These are phyloP conservation scores for Pyricularia sp. DNA, from an alignment of 2,329 filamentous ascomycete genomes.

Conservation along the genomic window DNA sequence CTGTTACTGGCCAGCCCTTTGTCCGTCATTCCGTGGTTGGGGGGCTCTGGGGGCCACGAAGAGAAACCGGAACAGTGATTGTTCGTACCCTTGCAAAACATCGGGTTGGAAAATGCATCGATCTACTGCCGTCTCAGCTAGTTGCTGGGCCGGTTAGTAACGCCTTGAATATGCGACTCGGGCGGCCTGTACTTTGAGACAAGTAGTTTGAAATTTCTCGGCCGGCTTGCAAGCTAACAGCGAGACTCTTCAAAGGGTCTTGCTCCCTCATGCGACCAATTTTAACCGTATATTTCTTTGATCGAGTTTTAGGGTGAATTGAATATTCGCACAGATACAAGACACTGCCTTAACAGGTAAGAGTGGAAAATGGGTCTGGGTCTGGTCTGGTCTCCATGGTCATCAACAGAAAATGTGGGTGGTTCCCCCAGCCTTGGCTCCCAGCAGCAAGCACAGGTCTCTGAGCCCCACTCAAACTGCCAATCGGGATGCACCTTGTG, in stretches of 20 bases:
- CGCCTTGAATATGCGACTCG: neutral
- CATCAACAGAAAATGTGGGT: neutral
- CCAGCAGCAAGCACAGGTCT: neutral
- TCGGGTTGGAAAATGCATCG: conserved; percentile 4
- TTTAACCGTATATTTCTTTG: neutral
- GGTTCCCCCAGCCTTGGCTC: neutral
- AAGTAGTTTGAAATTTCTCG: neutral
- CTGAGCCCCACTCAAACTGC: neutral
- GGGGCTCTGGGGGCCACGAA: conserved; percentile 6
- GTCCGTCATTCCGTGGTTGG: neutral
- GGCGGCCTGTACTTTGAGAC: neutral
- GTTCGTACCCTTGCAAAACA: conserved; percentile 5
- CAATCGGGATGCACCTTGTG: neutral
- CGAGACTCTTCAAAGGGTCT: neutral
- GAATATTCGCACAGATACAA: neutral
- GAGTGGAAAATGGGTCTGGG: neutral
- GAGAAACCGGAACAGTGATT: conserved; percentile 5
- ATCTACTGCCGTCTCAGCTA: neutral
- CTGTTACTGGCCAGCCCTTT: conserved; percentile 1
- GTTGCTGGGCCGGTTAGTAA: neutral
- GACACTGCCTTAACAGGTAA: neutral
- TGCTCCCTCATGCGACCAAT: neutral
- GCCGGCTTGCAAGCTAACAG: neutral
- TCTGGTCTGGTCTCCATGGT: neutral
- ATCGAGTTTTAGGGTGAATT: neutral